Percentiles rank a stretch among this genome's conserved stretches.
Conservation (phyloP, 2,329 filamentous ascomycete species). For the Cylindrodendrum hubeiense region DNA sequence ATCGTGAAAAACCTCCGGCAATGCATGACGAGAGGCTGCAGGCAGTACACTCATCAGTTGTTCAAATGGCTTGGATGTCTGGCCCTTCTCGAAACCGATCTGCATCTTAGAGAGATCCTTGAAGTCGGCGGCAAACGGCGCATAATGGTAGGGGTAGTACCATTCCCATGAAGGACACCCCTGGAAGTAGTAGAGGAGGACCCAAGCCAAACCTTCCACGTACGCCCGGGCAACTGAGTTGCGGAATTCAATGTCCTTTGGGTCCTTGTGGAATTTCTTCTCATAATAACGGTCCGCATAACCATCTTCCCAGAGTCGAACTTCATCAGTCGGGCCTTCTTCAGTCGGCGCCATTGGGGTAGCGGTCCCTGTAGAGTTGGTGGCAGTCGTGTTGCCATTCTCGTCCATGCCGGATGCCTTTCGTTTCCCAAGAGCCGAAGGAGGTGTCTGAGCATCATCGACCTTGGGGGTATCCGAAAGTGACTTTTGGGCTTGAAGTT, state of each 20-base stretch:
- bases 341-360: constrained; percentile 63
- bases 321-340: constrained; percentile 80
- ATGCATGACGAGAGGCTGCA: constrained; percentile 90
- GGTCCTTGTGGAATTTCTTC: constrained; percentile 91
- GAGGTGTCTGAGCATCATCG: constrained; percentile 51
- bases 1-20: constrained; percentile 88
- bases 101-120: constrained; percentile 83
- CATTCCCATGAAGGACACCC: constrained; percentile 99
- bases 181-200: constrained; percentile 96
- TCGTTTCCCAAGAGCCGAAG: constrained; percentile 76
- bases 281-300: constrained; percentile 97
- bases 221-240: constrained; percentile 92
- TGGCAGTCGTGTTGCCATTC: constrained; percentile 69
- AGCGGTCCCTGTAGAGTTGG: constrained; percentile 64
- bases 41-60: constrained; percentile 98
- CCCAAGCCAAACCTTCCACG: constrained; percentile 95
- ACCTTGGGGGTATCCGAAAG: constrained; percentile 30
- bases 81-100: constrained; percentile 85
- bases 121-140: constrained; percentile 96
- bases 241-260: constrained; percentile 86
- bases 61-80: constrained; percentile 91
- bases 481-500: constrained; percentile 67
- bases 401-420: constrained; percentile 80
- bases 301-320: constrained; percentile 93
- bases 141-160: constrained; percentile 99